Evolutionary conservation across 1,284 basidiomycete genomes (phyloP).

Genomic region (Uromyces viciae-fabae): DNA sequence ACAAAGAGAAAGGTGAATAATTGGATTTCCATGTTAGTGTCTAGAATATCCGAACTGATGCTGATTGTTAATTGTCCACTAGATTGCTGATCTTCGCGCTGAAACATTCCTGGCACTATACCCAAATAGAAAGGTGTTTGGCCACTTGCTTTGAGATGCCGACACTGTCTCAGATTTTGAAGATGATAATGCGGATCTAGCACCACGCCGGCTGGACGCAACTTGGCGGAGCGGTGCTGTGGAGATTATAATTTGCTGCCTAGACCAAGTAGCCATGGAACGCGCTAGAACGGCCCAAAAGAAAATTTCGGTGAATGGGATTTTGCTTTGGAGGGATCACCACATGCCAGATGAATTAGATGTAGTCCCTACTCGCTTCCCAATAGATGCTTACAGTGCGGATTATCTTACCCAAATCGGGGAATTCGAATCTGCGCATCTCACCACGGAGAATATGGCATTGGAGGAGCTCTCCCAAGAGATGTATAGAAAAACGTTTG

Average conservation of each 20-base stretch:
- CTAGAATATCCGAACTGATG: background rate
- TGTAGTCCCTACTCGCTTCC: background rate
- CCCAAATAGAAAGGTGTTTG: background rate
- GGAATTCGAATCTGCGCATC: background rate
- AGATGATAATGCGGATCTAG: background rate
- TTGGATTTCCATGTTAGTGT: background rate
- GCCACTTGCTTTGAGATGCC: background rate
- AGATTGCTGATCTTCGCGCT: conserved; percentile 1
- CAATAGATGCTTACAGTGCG: background rate
- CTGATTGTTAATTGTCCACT: background rate
- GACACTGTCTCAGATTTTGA: background rate
- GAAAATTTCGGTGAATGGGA: background rate
- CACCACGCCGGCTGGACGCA: background rate
- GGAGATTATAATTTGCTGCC: background rate
- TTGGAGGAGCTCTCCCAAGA: background rate
- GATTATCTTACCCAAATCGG: background rate
- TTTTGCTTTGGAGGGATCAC: background rate
- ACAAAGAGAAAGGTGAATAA: conserved; percentile 7
- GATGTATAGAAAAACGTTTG: background rate
- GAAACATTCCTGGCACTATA: background rate
- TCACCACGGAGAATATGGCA: background rate
- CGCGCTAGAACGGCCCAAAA: background rate
- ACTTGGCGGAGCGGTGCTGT: background rate
- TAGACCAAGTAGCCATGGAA: background rate
- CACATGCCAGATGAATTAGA: background rate